These are phyloP conservation scores for Xylariomycetidae sp. DNA, from an alignment of 2,329 filamentous ascomycete genomes.

Conservation along the genomic window DNA sequence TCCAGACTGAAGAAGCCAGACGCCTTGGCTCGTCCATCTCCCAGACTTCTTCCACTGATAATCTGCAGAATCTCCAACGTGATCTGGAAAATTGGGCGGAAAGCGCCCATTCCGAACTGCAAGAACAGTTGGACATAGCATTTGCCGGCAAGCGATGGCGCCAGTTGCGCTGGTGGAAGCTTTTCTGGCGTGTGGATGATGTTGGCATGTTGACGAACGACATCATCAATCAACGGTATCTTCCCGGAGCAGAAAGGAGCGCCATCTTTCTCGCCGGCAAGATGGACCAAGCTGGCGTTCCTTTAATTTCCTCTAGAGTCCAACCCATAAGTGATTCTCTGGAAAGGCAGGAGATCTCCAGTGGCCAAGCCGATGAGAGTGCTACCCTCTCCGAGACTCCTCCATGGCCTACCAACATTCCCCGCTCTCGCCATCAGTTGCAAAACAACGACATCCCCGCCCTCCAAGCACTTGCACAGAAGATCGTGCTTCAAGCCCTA, in stretches of 20 bases:
- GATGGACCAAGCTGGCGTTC: conserved; percentile 49
- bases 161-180: conserved; percentile 85
- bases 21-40: conserved; percentile 30
- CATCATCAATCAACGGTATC: conserved; percentile 71
- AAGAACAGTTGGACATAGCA: conserved; percentile 71
- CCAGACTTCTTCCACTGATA: conserved; percentile 29
- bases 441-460: conserved; percentile 63
- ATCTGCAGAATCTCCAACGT: conserved; percentile 46
- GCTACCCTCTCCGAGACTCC: conserved; percentile 6
- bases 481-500: conserved; percentile 69
- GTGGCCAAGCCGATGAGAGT: background rate
- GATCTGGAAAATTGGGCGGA: conserved; percentile 71
- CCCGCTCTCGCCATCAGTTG: conserved; percentile 63
- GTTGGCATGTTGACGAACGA: conserved; percentile 78
- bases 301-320: conserved; percentile 8
- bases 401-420: conserved; percentile 72
- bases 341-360: background rate
- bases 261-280: conserved; percentile 80
- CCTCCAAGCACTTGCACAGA: conserved; percentile 68
- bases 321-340: conserved; percentile 1
- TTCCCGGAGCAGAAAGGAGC: conserved; percentile 72
- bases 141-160: conserved; percentile 75
- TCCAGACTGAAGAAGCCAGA: conserved; percentile 45
- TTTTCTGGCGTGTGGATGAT: conserved; percentile 93
- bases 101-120: conserved; percentile 75